These are phyloP conservation scores for Rhizopogon vinicolor DNA, from an alignment of 768 basidiomycete species.

Conservation along the genomic window DNA sequence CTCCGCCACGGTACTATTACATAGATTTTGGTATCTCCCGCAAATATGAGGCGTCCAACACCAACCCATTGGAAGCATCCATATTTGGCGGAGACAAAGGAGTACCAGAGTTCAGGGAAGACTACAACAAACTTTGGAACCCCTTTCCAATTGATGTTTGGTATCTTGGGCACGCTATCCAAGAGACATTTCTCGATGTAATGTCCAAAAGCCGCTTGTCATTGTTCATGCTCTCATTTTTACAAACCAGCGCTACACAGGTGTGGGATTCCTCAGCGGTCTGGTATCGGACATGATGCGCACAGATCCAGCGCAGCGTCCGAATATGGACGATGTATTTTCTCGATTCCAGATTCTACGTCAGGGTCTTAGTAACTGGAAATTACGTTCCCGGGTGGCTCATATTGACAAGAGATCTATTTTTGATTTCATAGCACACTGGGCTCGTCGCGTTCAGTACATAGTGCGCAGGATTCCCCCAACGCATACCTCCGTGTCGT, in stretches of 20 bases:
- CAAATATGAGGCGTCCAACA: slow-evolving; percentile 20
- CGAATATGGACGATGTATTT: slow-evolving; percentile 21
- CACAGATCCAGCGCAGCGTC: slow-evolving; percentile 28
- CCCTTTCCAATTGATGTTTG: slow-evolving; percentile 43
- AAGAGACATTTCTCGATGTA: slow-evolving; percentile 27
- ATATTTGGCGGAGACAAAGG: slow-evolving; percentile 38
- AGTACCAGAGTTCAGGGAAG: slow-evolving; percentile 33
- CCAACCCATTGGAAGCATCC: slow-evolving; percentile 20
- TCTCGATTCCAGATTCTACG: slow-evolving; percentile 13
- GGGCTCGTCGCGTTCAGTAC: slow-evolving; percentile 10
- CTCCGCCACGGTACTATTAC: slow-evolving; percentile 27
- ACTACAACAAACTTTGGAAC: slow-evolving; percentile 20
- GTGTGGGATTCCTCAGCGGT: slow-evolving; percentile 22
- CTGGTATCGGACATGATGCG: slow-evolving; percentile 30
- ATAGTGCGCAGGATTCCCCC: slow-evolving; percentile 11
- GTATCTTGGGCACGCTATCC: slow-evolving; percentile 36
- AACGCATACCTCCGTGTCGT: not conserved
- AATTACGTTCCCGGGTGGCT: slow-evolving; percentile 25
- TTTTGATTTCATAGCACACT: slow-evolving; percentile 11
- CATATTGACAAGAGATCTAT: not conserved
- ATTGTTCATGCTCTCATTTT: not conserved
- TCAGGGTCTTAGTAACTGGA: slow-evolving; percentile 6
- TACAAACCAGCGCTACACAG: not conserved
- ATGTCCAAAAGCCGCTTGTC: not conserved
- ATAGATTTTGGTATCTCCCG: slow-evolving; percentile 35